These are phyloP conservation scores for Monilinia laxa DNA, from an alignment of 2,329 filamentous ascomycete genomes.

Conservation along the genomic window DNA sequence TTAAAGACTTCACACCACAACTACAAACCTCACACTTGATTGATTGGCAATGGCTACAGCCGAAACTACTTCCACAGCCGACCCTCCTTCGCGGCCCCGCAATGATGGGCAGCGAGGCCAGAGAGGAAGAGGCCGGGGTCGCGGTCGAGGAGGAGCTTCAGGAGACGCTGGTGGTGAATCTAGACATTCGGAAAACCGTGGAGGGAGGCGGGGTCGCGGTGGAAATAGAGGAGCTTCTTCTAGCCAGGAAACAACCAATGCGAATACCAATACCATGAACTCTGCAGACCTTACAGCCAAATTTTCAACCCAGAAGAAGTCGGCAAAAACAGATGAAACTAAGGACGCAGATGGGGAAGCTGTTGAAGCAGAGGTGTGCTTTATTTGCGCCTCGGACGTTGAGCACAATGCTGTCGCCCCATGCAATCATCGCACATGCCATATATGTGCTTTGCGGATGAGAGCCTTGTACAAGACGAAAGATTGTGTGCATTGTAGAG, in stretches of 20 bases:
- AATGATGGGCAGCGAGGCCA: slow-evolving; percentile 42
- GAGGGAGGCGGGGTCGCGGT: slow-evolving; percentile 30
- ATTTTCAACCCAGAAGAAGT: slow-evolving; percentile 6
- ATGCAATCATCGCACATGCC: slow-evolving; percentile 95
- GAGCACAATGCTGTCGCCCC: slow-evolving; percentile 85
- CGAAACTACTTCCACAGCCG: slow-evolving; percentile 24
- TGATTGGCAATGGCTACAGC: slow-evolving; percentile 19
- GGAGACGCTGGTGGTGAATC: slow-evolving; percentile 37
- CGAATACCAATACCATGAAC: slow-evolving; percentile 16
- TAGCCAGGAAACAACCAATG: slow-evolving; percentile 16
- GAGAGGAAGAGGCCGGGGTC: slow-evolving; percentile 40
- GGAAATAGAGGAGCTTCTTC: slow-evolving; percentile 27
- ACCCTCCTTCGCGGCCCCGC: slow-evolving; percentile 20
- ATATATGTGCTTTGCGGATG: slow-evolving; percentile 90
- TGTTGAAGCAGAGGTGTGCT: slow-evolving; percentile 80
- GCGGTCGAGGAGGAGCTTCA: slow-evolving; percentile 15
- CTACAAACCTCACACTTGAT: not conserved
- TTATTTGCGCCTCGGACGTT: slow-evolving; percentile 92
- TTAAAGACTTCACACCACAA: not conserved
- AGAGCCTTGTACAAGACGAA: slow-evolving; percentile 94
- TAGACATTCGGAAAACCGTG: slow-evolving; percentile 29
- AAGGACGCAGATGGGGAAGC: slow-evolving; percentile 42
- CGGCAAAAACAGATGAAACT: slow-evolving; percentile 4
- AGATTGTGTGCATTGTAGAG: slow-evolving; percentile 92
- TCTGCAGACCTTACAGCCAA: slow-evolving; percentile 5